Base-by-base conservation (phyloP, 148 eudicot genomes). In the Tetragonia tetragonoides region DNA sequence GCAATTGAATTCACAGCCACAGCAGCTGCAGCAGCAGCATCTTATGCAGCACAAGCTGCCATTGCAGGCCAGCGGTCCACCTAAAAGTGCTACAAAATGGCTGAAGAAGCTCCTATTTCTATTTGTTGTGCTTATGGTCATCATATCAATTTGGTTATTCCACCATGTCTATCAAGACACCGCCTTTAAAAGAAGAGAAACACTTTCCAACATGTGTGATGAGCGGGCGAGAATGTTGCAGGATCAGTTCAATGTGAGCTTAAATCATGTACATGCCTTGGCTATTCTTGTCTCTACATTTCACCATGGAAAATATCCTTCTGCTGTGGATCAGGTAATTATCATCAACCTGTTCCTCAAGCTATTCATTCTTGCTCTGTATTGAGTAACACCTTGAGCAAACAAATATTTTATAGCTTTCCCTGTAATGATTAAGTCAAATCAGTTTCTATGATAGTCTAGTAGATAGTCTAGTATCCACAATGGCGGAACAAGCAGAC, bases 181-280 rank as follows among this genome's bases (percentile, higher is more conserved):
- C n/a, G 69, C 44, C 65, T 73, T 84, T 68, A 84, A 85, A 78
- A 87, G 91, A 80, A 84, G 75, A 79, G 96, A 93, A 83, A 86
- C 88, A 21, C 82, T 89, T 15, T 75, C 86, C 53, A 90, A 86
- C 87, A 95, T 95, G 99, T 95, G 99, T 75, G 99, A 95, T 60
- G 93, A 95, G 72, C 83, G 98, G 70, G 99, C 97, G 23, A 83
- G 97, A 42, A 91, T 95, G 99, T 80, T 95, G 64, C 99, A 95
- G 76, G 98, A 95, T 82, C 98, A 93, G 82, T 95, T 95, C 73
- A 93, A 91, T 78, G 98, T 91, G 72, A 93, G 98, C 90, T 87
- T 95, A 90, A 95, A 95, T 78, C 99, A 95, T 78, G 98, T 95
- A 49, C 99, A 93, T 68, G 93, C 99, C 18, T 79, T 95, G 68